These are phyloP conservation scores for Oidiodendron maius DNA, from an alignment of 495 filamentous ascomycete genomes.

Conservation along the genomic window DNA sequence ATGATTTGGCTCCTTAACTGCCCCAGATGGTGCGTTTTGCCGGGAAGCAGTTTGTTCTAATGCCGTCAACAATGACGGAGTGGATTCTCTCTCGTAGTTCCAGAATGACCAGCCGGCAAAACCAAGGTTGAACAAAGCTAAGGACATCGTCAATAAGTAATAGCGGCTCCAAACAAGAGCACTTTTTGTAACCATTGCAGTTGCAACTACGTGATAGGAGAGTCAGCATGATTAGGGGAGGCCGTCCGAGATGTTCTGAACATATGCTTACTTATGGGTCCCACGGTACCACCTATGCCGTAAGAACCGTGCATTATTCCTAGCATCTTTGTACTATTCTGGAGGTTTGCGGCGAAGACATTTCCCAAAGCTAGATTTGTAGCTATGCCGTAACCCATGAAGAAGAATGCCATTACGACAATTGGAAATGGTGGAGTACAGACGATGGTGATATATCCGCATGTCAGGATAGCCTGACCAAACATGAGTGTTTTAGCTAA, in stretches of 20 bases:
- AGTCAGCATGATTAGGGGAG: not conserved
- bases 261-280: not conserved
- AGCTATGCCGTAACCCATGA: conserved; percentile 62
- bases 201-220: conserved; percentile 34
- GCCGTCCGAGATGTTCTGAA: not conserved
- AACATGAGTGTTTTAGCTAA: conserved; percentile 50
- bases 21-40: conserved; percentile 11
- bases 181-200: conserved; percentile 46
- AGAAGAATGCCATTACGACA: conserved; percentile 58
- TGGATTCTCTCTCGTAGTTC: conserved; percentile 42
- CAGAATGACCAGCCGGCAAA: conserved; percentile 55
- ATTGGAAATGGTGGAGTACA: conserved; percentile 63
- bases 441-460: conserved; percentile 57
- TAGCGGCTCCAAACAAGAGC: conserved; percentile 49
- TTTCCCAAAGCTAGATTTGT: conserved; percentile 66
- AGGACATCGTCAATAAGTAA: conserved; percentile 49
- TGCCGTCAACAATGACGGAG: conserved; percentile 27
- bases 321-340: conserved; percentile 54
- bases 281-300: conserved; percentile 32
- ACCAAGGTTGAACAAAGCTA: conserved; percentile 42
- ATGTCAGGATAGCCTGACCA: conserved; percentile 40
- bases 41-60: conserved; percentile 33
- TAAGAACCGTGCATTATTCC: conserved; percentile 64
- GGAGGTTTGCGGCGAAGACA: conserved; percentile 65
- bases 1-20: conserved; percentile 22